Base-by-base conservation (phyloP, 192 early-diverging fungal species). In the Allomyces macrogynus region DNA sequence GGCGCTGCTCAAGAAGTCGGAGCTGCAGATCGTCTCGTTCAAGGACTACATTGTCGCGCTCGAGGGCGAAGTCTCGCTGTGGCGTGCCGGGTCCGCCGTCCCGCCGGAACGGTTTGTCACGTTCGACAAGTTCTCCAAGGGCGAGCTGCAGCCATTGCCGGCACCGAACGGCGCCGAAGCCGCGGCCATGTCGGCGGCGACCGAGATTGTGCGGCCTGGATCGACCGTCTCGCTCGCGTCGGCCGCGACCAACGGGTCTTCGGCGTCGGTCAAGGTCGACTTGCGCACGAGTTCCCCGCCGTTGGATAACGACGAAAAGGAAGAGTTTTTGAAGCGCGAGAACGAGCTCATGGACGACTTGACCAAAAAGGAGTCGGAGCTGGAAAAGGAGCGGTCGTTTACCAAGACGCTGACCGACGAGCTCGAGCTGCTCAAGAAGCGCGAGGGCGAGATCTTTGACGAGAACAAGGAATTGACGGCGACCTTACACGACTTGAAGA, bases 291-390 rank as follows among this genome's bases (percentile, higher is more conserved):
- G 32, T 40, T 84, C 84, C 2, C 79, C 84, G 24, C 76, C 76
- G 43, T 70, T 96, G 61, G 81, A 82, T 63, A 81, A 90, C 60
- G 95, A 96, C 72, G 93, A 97, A 72, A 79, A 90, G 26, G 93
- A 97, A 61, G 95, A 93, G 63, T 97, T 97, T 70, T 70, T 97
- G 73, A 80, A 82, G 60, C 82, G 97, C 32, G 97, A 99, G 73
- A 95, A 93, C 73, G 97, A 99, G 71, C 80, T 97, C 65, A 86
- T 82, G 64, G 93, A 99, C 68, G 85, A 89, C 67, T 74, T 99
- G 61, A 83, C 92, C 8, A 91, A 97, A 62, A 93, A 91, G 69
- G 93, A 97, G 67, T 73, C 83, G 22, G 89, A 90, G 64, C 73
- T 97, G 66, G 77, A 84, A 61, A 70, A 77, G 23, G 67, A 78